A percentile compares a stretch with the other conserved stretches of the same genome.
phyloP scores from a whole-genome alignment of 345 rosid genomes.

The Orychophragmus violaceus region DNA sequence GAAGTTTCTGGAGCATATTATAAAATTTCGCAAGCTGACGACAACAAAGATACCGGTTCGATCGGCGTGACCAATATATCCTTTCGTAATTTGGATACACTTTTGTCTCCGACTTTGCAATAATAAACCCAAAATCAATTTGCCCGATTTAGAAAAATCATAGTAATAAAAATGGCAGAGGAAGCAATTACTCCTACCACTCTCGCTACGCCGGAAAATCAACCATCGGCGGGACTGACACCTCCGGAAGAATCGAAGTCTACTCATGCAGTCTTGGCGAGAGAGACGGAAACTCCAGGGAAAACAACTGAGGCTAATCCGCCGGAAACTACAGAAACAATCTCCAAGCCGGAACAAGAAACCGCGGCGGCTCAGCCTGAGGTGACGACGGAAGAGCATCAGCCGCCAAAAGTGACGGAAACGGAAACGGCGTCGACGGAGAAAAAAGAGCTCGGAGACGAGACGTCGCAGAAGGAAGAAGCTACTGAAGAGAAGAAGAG shows the following conservation, averaged over 20 bases:
- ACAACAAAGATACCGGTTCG: constrained; percentile 1
- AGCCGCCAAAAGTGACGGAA: constrained; percentile 22
- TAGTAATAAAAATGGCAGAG: constrained; percentile 31
- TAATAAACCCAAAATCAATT: not conserved
- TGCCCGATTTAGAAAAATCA: not conserved
- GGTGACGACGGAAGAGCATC: constrained; percentile 9
- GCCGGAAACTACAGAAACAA: not conserved
- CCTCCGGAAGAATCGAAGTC: not conserved
- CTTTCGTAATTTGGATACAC: not conserved
- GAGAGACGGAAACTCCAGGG: constrained; percentile 14
- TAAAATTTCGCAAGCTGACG: constrained; percentile 3
- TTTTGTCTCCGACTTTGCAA: not conserved
- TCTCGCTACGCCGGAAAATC: constrained; percentile 18
- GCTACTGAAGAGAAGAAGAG: constrained; percentile 7
- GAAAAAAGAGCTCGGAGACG: constrained; percentile 23
- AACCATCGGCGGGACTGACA: not conserved
- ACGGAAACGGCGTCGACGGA: constrained; percentile 34
- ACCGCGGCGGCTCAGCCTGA: constrained; percentile 25
- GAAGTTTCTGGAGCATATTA: not conserved
- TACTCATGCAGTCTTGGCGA: constrained; percentile 1
- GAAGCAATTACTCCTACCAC: constrained; percentile 17
- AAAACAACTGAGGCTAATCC: constrained; percentile 12
- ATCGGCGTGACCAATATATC: constrained; percentile 7
- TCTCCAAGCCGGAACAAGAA: not conserved
- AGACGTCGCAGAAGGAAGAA: constrained; percentile 9